Evolutionary conservation across 2,329 filamentous ascomycete genomes (phyloP).

Genomic region (Trichoderma sp.): DNA sequence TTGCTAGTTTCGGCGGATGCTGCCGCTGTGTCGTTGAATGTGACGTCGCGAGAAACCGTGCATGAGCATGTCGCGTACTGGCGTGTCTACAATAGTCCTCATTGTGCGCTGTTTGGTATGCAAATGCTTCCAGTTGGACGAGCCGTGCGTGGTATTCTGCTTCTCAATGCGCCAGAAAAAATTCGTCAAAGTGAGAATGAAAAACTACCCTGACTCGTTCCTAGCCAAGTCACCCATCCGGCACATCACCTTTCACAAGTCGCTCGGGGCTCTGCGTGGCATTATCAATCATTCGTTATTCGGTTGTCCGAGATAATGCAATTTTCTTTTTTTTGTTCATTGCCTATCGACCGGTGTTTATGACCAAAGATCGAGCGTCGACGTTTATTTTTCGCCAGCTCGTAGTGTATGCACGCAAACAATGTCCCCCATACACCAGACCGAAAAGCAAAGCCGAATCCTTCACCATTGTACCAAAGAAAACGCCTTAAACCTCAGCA

Average conservation of each 20-base stretch:
- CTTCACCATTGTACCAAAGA: slow-evolving; percentile 37
- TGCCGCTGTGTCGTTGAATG: neutral
- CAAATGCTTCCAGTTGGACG: neutral
- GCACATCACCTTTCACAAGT: neutral
- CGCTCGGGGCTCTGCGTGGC: neutral
- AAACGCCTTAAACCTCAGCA: slow-evolving; percentile 76
- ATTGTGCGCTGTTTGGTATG: neutral
- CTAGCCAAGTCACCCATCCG: neutral
- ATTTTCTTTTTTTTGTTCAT: slow-evolving; percentile 42
- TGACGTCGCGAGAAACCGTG: neutral
- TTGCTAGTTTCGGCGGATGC: neutral
- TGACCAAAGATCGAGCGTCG: slow-evolving; percentile 44
- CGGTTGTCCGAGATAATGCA: slow-evolving; percentile 38
- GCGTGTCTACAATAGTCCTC: neutral
- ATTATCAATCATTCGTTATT: slow-evolving; percentile 1
- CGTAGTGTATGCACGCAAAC: slow-evolving; percentile 48
- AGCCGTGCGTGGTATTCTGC: no score
- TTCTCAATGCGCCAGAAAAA: neutral
- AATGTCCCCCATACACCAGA: slow-evolving; percentile 49
- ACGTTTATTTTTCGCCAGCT: slow-evolving; percentile 46
- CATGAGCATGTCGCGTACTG: neutral
- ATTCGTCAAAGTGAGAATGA: neutral
- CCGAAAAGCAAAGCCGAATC: slow-evolving; percentile 50
- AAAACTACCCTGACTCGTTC: neutral
- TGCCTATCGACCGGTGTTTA: slow-evolving; percentile 48